Evolutionary conservation across 1,284 basidiomycete species (phyloP).

Genomic region (Malassezia arunalokei): DNA sequence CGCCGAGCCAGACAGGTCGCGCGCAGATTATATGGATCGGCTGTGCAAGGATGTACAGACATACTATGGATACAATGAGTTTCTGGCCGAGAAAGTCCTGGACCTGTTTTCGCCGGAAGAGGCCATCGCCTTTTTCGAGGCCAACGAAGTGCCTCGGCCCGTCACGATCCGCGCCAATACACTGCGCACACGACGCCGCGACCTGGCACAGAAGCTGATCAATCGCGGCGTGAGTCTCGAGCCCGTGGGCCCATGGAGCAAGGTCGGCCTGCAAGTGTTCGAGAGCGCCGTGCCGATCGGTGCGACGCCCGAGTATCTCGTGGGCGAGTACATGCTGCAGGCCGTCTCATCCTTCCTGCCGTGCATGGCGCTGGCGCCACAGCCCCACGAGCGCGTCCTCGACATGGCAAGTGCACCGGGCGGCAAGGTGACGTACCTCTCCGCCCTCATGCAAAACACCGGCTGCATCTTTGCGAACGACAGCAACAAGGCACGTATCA

Average conservation of each 20-base stretch:
- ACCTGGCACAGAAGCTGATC: conserved; percentile 85
- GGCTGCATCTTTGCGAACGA: conserved; percentile 98
- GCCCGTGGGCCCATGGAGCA: conserved; percentile 97
- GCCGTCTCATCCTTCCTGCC: conserved; percentile 98
- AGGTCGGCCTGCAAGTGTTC: conserved; percentile 94
- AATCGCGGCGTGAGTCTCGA: conserved; percentile 85
- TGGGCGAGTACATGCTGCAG: conserved; percentile 99
- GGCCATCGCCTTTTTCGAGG: conserved; percentile 88
- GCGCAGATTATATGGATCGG: conserved; percentile 74
- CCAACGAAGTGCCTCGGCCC: conserved; percentile 88
- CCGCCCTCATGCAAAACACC: conserved; percentile 77
- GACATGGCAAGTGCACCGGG: conserved; percentile 99
- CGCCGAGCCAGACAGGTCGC: conserved; percentile 55
- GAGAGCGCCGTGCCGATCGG: conserved; percentile 83
- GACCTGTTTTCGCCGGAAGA: conserved; percentile 84
- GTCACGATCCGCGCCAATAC: conserved; percentile 98
- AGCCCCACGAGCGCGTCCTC: conserved; percentile 82
- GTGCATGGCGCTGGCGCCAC: conserved; percentile 84
- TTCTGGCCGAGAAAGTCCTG: conserved; percentile 86
- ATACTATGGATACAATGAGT: conserved; percentile 97
- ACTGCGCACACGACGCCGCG: conserved; percentile 77
- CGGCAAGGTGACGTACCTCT: conserved; percentile 71
- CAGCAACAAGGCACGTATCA: conserved; percentile 83
- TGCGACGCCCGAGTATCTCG: conserved; percentile 96
- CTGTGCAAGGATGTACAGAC: conserved; percentile 56